phyloP scores from a whole-genome alignment of 2,329 filamentous ascomycete species.

The Venturiaceae sp. region DNA sequence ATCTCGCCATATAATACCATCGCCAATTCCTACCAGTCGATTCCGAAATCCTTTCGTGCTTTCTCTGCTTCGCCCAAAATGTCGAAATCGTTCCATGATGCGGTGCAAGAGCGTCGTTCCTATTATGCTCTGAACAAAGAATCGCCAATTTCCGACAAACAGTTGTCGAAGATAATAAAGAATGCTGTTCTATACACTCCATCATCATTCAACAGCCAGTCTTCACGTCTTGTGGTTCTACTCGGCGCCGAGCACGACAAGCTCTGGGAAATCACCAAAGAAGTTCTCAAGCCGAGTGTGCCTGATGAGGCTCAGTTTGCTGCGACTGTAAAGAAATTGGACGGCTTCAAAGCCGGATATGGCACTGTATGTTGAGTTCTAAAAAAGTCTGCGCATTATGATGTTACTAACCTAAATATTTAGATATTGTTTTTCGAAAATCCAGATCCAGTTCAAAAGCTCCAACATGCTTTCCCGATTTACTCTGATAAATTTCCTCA shows the following conservation, averaged over 20 bases:
- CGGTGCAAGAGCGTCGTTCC: conserved; percentile 58
- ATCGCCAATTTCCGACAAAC: conserved; percentile 45
- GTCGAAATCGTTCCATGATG: conserved; percentile 45
- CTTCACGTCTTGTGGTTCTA: conserved; percentile 67
- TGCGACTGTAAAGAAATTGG: conserved; percentile 38
- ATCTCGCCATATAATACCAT: background rate
- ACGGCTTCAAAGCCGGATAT: conserved; percentile 59
- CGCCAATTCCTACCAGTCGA: background rate
- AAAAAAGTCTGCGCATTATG: background rate
- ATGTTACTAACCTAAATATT: background rate
- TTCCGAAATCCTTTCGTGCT: background rate
- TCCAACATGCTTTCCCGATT: conserved; percentile 58
- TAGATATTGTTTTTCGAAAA: conserved; percentile 82
- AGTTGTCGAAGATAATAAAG: conserved; percentile 53
- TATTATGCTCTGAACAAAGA: conserved; percentile 59
- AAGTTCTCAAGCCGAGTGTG: conserved; percentile 58
- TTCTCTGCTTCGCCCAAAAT: background rate
- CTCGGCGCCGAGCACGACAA: conserved; percentile 76
- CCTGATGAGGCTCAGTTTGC: conserved; percentile 53
- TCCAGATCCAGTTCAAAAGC: conserved; percentile 51
- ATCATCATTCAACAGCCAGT: conserved; percentile 82
- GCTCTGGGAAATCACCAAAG: conserved; percentile 68
- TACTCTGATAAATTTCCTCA: conserved; percentile 72
- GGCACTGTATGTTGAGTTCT: conserved; percentile 53
- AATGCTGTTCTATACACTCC: conserved; percentile 59